Percentiles rank a stretch among this genome's conserved stretches.
These are phyloP conservation scores for Sclerotinia spermophila DNA, from an alignment of 2,329 filamentous ascomycete species.

Conservation along the genomic window DNA sequence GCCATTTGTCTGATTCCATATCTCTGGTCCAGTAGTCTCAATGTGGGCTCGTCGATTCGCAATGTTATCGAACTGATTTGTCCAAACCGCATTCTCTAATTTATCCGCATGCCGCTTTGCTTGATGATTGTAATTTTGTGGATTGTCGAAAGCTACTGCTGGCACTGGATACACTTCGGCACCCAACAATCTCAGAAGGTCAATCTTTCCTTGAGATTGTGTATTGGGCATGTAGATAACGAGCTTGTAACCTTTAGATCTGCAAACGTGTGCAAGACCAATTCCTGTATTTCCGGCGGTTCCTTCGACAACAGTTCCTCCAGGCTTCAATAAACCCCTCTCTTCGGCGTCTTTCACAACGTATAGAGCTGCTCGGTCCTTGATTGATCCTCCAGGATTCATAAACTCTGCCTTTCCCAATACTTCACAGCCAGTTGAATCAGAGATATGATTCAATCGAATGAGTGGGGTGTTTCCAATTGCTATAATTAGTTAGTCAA, in stretches of 20 bases:
- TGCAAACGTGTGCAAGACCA: constrained; percentile 93
- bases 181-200: constrained; percentile 82
- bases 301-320: constrained; percentile 93
- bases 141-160: constrained; percentile 91
- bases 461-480: constrained; percentile 98
- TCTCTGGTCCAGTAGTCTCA: constrained; percentile 95
- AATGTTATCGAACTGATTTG: constrained; percentile 96
- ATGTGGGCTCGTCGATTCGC: constrained; percentile 93
- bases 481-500: constrained; percentile 50
- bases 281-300: constrained; percentile 98
- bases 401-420: constrained; percentile 98
- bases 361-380: constrained; percentile 92
- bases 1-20: constrained; percentile 87
- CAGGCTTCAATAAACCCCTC: constrained; percentile 73
- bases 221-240: constrained; percentile 99
- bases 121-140: constrained; percentile 97
- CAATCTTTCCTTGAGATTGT: constrained; percentile 96
- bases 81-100: constrained; percentile 90
- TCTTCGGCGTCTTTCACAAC: constrained; percentile 93
- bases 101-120: constrained; percentile 83
- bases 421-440: constrained; percentile 87
- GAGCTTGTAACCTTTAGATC: constrained; percentile 84
- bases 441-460: constrained; percentile 80
- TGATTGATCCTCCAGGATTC: constrained; percentile 94
- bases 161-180: constrained; percentile 96